Conservation (phyloP, 202 grass and related monocot genomes). For the Schoenoplectus triqueter region DNA sequence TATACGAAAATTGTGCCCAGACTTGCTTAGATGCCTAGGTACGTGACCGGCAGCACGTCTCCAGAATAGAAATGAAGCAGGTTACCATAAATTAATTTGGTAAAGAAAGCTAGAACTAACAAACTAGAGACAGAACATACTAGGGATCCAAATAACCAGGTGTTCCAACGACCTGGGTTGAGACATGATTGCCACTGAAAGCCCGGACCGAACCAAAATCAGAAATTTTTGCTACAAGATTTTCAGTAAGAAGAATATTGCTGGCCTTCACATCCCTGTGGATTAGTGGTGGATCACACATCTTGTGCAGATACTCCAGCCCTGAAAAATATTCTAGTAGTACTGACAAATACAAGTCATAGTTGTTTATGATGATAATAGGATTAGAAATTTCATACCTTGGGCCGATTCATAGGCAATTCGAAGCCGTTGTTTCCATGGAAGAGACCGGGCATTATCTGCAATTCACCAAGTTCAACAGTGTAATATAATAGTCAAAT, state of each 20-base stretch:
- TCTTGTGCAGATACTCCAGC: conserved; percentile 29
- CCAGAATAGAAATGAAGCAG: too few species aligned
- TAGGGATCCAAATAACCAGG: conserved; percentile 44
- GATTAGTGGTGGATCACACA: conserved; percentile 34
- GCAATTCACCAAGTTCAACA: not conserved
- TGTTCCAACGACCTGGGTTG: conserved; percentile 26
- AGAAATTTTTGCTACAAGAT: conserved; percentile 42
- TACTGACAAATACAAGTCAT: not conserved
- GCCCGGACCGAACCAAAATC: conserved; percentile 41
- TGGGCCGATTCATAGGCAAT: conserved; percentile 49
- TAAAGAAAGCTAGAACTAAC: not conserved
- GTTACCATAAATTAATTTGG: too few species aligned
- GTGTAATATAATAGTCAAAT: too few species aligned
- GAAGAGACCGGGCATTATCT: conserved; percentile 13
- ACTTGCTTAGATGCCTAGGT: too few species aligned
- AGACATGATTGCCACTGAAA: conserved; percentile 24
- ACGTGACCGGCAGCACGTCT: too few species aligned
- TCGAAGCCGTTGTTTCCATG: conserved; percentile 36
- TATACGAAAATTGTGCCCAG: too few species aligned
- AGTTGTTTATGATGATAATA: not conserved
- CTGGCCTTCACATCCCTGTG: conserved; percentile 45
- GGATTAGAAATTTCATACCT: conserved; percentile 23
- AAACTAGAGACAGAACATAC: conserved; percentile 27
- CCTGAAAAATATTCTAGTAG: not conserved
- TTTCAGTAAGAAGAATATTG: conserved; percentile 42